Conservation (phyloP, 2,329 filamentous ascomycete genomes). For the Aspergillus sp. region DNA sequence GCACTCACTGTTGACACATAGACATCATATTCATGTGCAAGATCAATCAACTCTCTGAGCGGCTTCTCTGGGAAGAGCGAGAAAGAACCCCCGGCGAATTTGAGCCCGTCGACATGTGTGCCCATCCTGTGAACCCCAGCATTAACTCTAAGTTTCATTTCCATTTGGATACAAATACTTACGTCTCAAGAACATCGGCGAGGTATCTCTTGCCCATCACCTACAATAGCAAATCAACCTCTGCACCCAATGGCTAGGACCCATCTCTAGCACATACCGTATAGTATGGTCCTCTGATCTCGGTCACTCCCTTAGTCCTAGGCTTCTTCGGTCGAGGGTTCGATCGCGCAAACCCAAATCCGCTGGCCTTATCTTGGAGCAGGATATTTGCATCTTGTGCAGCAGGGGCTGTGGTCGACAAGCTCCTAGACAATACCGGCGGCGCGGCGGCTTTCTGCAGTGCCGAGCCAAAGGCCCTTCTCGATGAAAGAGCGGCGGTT, state of each 20-base stretch:
- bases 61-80: conserved; percentile 49
- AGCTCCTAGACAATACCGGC: conserved; percentile 8
- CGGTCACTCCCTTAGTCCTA: conserved; percentile 51
- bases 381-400: conserved; percentile 33
- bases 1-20: conserved; percentile 53
- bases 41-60: conserved; percentile 49
- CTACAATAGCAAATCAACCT: conserved; percentile 19
- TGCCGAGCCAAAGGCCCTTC: conserved; percentile 7
- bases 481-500: conserved; percentile 5
- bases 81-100: conserved; percentile 57
- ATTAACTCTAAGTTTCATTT: not conserved
- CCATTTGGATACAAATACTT: conserved; percentile 10
- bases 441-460: conserved; percentile 10
- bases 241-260: not conserved
- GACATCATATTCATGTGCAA: conserved; percentile 50
- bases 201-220: conserved; percentile 55
- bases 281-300: conserved; percentile 58
- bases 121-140: conserved; percentile 44
- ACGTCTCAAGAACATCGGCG: conserved; percentile 55
- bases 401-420: conserved; percentile 20
- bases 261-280: conserved; percentile 33
- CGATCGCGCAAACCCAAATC: conserved; percentile 53
- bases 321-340: conserved; percentile 52
- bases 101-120: conserved; percentile 55
- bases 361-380: conserved; percentile 51